Conservation (phyloP, 1,284 basidiomycete genomes). For the Agroathelia rolfsii region DNA sequence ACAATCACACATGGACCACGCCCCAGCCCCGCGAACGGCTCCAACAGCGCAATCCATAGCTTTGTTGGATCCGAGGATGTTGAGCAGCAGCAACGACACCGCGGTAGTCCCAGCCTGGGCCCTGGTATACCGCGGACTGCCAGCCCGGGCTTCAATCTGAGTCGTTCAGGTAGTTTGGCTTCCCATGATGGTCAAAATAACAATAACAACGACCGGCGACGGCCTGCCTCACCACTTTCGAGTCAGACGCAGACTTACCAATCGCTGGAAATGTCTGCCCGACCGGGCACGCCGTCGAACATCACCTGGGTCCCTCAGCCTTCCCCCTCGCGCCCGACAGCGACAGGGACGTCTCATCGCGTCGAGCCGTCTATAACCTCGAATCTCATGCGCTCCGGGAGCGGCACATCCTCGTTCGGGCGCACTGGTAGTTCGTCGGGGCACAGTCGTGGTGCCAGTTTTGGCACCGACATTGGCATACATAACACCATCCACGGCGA, state of each 20-base stretch:
- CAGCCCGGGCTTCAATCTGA: no score
- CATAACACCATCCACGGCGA: conserved; percentile 16
- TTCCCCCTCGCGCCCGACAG: conserved; percentile 12
- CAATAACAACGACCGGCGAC: conserved; percentile 36
- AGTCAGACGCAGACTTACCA: conserved; percentile 52
- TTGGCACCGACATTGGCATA: conserved; percentile 34
- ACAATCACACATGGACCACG: no score
- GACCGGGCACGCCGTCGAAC: conserved; percentile 65
- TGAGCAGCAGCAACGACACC: no score
- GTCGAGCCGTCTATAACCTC: no score
- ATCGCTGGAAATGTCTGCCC: conserved; percentile 46
- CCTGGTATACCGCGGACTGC: no score
- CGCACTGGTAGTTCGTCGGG: conserved; percentile 25
- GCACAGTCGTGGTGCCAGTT: conserved; percentile 53
- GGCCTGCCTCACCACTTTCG: conserved; percentile 60
- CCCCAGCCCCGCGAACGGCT: not conserved
- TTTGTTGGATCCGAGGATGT: no score
- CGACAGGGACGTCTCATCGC: conserved; percentile 3
- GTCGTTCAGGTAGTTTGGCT: no score
- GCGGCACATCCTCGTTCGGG: conserved; percentile 21
- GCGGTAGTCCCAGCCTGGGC: no score
- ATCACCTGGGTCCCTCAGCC: conserved; percentile 43
- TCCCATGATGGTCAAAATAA: conserved; percentile 35
- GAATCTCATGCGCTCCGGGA: conserved; percentile 27
- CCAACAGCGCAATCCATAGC: no score